These are phyloP conservation scores for Daldinia loculata DNA, from an alignment of 495 filamentous ascomycete genomes.

Conservation along the genomic window DNA sequence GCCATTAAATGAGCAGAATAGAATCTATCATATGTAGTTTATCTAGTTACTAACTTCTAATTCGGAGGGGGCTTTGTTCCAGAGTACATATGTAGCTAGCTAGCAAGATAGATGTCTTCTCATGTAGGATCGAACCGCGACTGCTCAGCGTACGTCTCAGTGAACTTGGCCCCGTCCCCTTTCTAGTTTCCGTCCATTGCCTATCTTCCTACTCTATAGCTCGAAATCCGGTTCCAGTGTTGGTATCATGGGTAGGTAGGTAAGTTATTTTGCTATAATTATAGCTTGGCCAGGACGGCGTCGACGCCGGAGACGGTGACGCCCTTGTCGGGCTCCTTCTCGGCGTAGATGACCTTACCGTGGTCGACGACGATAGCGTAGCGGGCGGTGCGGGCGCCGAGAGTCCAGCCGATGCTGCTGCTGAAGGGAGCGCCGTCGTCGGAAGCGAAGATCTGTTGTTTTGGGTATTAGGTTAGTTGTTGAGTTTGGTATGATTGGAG, in stretches of 20 bases:
- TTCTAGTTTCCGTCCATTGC: neutral
- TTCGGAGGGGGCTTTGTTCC: neutral
- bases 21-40: constrained; percentile 26
- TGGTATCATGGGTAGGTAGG: constrained; percentile 7
- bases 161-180: neutral
- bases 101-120: no score
- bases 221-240: neutral
- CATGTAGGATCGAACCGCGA: no score
- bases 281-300: constrained; percentile 74
- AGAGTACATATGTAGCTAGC: neutral
- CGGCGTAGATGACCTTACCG: constrained; percentile 88
- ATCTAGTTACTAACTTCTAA: constrained; percentile 1
- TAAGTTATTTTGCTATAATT: constrained; percentile 25
- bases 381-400: constrained; percentile 75
- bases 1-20: constrained; percentile 6
- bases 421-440: constrained; percentile 82
- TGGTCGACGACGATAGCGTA: constrained; percentile 90
- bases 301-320: constrained; percentile 78
- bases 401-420: constrained; percentile 83
- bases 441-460: constrained; percentile 80
- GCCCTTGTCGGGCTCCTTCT: constrained; percentile 77
- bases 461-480: neutral
- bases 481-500: no score
- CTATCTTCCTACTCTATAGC: neutral
- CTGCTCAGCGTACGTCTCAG: no score